Conservation (phyloP, 2,329 filamentous ascomycete genomes). For the Colletotrichum sp. region DNA sequence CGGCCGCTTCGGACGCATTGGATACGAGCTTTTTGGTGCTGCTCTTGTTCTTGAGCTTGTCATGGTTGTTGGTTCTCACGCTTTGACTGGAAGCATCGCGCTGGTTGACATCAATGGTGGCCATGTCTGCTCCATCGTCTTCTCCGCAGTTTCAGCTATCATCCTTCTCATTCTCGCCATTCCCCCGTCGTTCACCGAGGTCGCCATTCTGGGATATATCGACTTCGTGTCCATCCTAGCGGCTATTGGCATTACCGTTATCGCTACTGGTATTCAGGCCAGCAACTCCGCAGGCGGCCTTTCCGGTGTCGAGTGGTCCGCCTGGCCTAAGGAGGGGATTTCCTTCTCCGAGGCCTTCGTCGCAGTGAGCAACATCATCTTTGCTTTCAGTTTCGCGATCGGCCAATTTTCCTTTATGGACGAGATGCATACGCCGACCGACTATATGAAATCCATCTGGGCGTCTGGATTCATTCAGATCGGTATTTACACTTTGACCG, state of each 20-base stretch:
- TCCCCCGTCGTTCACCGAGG: conserved; percentile 54
- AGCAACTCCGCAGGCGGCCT: conserved; percentile 31
- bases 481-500: conserved; percentile 69
- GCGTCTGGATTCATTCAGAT: conserved; percentile 67
- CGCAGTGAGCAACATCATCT: conserved; percentile 71
- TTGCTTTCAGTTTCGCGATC: conserved; percentile 67
- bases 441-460: conserved; percentile 61
- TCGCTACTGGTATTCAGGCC: conserved; percentile 36
- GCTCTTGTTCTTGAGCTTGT: conserved; percentile 69
- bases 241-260: conserved; percentile 46
- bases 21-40: conserved; percentile 65
- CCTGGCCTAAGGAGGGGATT: conserved; percentile 49
- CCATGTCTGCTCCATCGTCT: conserved; percentile 50
- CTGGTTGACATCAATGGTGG: conserved; percentile 68
- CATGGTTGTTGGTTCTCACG: conserved; percentile 75
- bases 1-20: conserved; percentile 51
- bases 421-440: conserved; percentile 54
- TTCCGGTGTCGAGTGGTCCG: conserved; percentile 45
- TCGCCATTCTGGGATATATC: conserved; percentile 55
- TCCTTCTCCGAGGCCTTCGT: conserved; percentile 62
- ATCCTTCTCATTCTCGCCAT: conserved; percentile 51
- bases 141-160: conserved; percentile 49
- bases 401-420: conserved; percentile 59
- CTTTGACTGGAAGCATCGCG: conserved; percentile 73
- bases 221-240: conserved; percentile 68